Evolutionary conservation across 2,329 filamentous ascomycete species (phyloP).

Genomic region (Ramularia endophylla): DNA sequence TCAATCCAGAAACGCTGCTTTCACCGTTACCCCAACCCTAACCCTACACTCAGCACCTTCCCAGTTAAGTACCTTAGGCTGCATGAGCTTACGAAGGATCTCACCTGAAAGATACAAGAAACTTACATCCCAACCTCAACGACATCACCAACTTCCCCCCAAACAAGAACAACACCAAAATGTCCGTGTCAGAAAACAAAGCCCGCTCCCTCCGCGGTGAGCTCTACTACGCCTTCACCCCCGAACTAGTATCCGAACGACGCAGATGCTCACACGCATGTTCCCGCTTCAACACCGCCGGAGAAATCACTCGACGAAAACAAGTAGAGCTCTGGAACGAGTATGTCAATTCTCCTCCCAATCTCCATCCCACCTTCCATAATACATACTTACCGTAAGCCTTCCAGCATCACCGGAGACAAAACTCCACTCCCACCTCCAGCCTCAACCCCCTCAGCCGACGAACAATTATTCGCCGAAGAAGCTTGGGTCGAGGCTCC

Average conservation of each 20-base stretch:
- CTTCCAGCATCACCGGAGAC: slow-evolving; percentile 61
- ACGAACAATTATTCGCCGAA: slow-evolving; percentile 58
- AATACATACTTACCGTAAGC: too few relatives aligned
- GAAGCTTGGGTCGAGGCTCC: slow-evolving; percentile 66
- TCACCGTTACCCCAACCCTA: too few relatives aligned
- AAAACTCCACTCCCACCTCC: slow-evolving; percentile 56
- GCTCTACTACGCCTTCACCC: slow-evolving; percentile 68
- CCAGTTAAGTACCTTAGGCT: too few relatives aligned
- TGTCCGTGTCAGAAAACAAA: slow-evolving; percentile 30
- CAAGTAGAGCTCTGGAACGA: slow-evolving; percentile 64
- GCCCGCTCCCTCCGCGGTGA: slow-evolving; percentile 38
- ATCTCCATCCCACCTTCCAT: background rate
- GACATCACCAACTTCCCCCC: background rate
- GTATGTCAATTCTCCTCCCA: slow-evolving; percentile 45
- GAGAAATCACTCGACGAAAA: slow-evolving; percentile 52
- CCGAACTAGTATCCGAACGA: slow-evolving; percentile 60
- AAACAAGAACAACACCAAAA: slow-evolving; percentile 3
- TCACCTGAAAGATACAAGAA: too few relatives aligned
- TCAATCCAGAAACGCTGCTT: too few relatives aligned
- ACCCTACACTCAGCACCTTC: too few relatives aligned
- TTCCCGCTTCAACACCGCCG: slow-evolving; percentile 57
- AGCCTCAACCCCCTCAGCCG: slow-evolving; percentile 53
- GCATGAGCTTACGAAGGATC: too few relatives aligned
- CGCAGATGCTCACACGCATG: slow-evolving; percentile 58
- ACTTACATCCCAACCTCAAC: too few relatives aligned